Base-by-base conservation (phyloP, 179 eudicot genomes). In the Gypsophila paniculata region DNA sequence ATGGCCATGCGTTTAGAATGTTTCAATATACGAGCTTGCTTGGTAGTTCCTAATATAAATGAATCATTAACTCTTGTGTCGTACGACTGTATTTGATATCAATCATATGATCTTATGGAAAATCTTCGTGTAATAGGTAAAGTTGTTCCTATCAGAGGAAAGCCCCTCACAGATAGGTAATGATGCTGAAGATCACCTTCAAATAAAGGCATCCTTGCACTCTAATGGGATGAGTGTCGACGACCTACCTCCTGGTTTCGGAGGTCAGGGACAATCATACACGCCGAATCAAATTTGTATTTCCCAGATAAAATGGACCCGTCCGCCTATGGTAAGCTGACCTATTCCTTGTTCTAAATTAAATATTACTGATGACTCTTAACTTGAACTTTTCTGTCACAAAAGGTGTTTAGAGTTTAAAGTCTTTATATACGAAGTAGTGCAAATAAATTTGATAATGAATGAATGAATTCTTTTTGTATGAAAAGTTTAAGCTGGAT, bases 251-350 rank as follows among this genome's bases (percentile, higher is more conserved):
- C 78, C 79, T 53, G 72, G 69, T 52, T 65, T 74, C 55, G 75
- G 76, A 80, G 80, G 76, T 59, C 76, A 64, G 63, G 65, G 70
- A 65, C 65, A 23, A 51, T 65, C 72, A 69, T 52, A 76, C 42
- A 61, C 80, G 23, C 57, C 26, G 1, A 77, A 46, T 48, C 65
- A 55, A 38, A 22, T 74, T 34, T 65, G 44, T 74, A 70, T 82
- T 75, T 80, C 84, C 9, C 81, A 69, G 64, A 75, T 75, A 18
- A 74, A 63, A 67, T 89, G 95, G 95, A 80, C 55, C 76, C 73
- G 84, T 72, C 95, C 95, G 15, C 83, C 88, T 7, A 71, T 74
- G 73, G 95, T 89, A 77, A 74, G 86, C 78, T 52, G 64, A 66
- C 54, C 51, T 22, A 36, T 58, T 15, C 23, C 21, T 22, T 19